Percentiles rank a stretch among this genome's conserved stretches.
Conservation (phyloP, 331 rosid genomes). For the Cucumis variabilis region DNA sequence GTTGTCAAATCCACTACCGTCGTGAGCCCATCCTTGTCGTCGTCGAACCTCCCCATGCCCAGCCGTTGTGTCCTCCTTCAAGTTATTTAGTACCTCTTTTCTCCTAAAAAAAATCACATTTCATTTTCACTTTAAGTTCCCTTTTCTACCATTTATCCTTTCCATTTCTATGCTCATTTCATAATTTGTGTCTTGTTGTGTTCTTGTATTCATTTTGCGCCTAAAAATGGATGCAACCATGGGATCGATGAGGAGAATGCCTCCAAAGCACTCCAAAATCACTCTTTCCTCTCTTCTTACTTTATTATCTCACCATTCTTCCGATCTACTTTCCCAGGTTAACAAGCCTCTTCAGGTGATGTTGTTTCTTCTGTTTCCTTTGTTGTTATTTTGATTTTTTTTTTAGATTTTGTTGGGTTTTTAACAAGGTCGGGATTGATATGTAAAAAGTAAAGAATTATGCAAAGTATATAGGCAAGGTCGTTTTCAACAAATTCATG, state of each 20-base stretch:
- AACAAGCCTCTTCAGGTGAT: slow-evolving; percentile 96
- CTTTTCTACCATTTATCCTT: background rate
- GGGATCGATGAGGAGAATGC: slow-evolving; percentile 97
- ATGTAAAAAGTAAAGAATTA: too few species aligned
- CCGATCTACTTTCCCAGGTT: slow-evolving; percentile 97
- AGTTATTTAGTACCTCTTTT: too few species aligned
- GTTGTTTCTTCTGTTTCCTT: background rate
- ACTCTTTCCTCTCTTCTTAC: slow-evolving; percentile 92
- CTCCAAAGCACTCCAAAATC: slow-evolving; percentile 85
- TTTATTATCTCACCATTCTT: slow-evolving; percentile 83
- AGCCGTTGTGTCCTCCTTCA: too few species aligned
- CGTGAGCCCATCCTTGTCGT: too few species aligned
- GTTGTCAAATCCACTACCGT: too few species aligned
- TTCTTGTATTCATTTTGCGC: slow-evolving; percentile 39
- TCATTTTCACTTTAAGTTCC: background rate
- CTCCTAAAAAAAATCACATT: background rate
- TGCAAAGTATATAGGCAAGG: too few species aligned
- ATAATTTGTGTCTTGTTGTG: background rate
- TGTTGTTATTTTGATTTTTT: background rate
- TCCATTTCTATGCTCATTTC: slow-evolving; percentile 36
- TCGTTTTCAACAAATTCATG: too few species aligned
- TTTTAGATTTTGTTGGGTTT: background rate
- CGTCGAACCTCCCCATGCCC: too few species aligned
- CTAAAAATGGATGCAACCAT: slow-evolving; percentile 91
- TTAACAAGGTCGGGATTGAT: too few species aligned